Percentiles rank a stretch among this genome's conserved stretches.
phyloP scores from a whole-genome alignment of 176 grass and related monocot genomes.

The Phoenix roebelenii region DNA sequence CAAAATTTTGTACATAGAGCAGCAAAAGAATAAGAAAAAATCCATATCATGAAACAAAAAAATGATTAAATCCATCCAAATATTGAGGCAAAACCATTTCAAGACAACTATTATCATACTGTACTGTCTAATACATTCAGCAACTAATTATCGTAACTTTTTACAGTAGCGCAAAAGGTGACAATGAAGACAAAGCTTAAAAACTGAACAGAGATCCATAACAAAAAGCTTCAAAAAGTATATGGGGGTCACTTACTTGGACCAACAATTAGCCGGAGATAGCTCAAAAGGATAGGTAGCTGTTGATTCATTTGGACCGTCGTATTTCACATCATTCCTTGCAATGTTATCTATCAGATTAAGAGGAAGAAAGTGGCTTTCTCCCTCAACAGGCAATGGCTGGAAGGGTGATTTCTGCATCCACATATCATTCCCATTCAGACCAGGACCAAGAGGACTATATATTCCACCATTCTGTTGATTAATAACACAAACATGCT shows the following conservation, averaged over 20 bases:
- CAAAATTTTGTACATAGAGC: too few relatives aligned
- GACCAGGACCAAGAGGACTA: constrained; percentile 20
- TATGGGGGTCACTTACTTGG: constrained; percentile 47
- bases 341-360: constrained; percentile 43
- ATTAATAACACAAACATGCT: constrained; percentile 16
- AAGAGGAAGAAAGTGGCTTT: constrained; percentile 51
- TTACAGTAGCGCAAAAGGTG: not conserved
- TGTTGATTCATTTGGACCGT: constrained; percentile 35
- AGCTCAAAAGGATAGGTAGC: constrained; percentile 32
- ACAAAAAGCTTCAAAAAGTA: not conserved
- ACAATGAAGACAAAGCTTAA: not conserved
- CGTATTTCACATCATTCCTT: constrained; percentile 19
- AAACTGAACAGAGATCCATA: constrained; percentile 9
- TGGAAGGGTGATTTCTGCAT: constrained; percentile 42
- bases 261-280: constrained; percentile 42
- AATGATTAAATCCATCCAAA: too few relatives aligned
- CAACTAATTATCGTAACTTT: too few relatives aligned
- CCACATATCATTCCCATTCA: constrained; percentile 41
- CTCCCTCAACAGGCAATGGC: constrained; percentile 39
- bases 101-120: too few relatives aligned
- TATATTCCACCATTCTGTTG: constrained; percentile 42
- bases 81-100: too few relatives aligned
- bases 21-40: too few relatives aligned
- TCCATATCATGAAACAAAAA: too few relatives aligned
- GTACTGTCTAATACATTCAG: too few relatives aligned